These are phyloP conservation scores for Paecilomyces niveus DNA, from an alignment of 2,329 filamentous ascomycete genomes.

Conservation along the genomic window DNA sequence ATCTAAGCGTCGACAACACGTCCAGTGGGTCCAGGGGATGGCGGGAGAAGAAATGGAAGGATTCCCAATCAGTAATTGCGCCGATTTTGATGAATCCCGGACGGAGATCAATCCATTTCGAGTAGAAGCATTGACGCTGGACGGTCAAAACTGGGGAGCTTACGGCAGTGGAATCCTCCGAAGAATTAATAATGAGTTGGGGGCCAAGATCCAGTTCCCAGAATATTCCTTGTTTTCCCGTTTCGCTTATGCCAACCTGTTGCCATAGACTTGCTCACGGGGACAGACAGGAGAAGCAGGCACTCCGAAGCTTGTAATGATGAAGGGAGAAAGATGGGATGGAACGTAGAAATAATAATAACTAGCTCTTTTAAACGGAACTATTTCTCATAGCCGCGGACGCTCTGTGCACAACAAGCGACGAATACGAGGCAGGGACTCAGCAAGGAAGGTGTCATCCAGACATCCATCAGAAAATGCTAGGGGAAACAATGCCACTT, in stretches of 20 bases:
- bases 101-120: not conserved
- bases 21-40: not conserved
- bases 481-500: not conserved
- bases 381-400: no score
- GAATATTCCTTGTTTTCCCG: not conserved
- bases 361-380: no score
- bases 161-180: not conserved
- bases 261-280: not conserved
- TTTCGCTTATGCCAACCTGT: not conserved
- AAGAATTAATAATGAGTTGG: not conserved
- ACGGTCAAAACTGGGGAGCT: not conserved
- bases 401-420: not conserved
- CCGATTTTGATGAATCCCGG: not conserved
- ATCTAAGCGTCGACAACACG: not conserved
- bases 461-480: not conserved
- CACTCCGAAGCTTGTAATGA: not conserved
- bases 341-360: not conserved
- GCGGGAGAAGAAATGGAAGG: not conserved
- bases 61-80: not conserved
- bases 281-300: not conserved
- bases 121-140: not conserved
- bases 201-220: not conserved
- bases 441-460: not conserved
- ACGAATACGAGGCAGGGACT: not conserved
- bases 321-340: not conserved